Evolutionary conservation across 2,329 filamentous ascomycete species (phyloP).

Genomic region (Metarhizium anisopliae): DNA sequence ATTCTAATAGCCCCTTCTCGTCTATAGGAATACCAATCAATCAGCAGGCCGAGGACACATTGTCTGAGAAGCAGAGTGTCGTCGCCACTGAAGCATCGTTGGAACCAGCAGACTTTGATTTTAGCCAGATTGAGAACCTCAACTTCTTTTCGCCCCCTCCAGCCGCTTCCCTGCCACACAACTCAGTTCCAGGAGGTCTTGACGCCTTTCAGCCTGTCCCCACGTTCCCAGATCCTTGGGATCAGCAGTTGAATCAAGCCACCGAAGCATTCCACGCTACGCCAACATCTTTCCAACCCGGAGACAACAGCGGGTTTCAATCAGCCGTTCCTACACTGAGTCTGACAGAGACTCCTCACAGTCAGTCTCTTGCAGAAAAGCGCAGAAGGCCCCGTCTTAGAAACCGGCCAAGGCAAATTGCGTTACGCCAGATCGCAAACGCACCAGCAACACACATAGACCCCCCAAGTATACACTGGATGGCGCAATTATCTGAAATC

Average conservation of each 20-base stretch:
- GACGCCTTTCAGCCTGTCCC: conserved; percentile 9
- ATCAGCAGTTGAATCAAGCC: conserved; percentile 9
- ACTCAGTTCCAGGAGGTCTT: conserved; percentile 10
- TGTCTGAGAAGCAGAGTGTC: conserved; percentile 16
- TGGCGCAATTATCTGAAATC: conserved; percentile 30
- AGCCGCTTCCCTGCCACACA: conserved; percentile 20
- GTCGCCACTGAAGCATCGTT: conserved; percentile 20
- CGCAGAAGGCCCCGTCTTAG: conserved; percentile 14
- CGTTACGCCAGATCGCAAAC: conserved; percentile 16
- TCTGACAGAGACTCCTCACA: background rate
- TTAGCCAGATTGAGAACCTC: conserved; percentile 23
- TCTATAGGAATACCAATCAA: conserved; percentile 16
- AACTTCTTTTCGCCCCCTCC: conserved; percentile 18
- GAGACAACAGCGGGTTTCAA: background rate
- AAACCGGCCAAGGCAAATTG: conserved; percentile 23
- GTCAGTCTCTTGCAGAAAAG: conserved; percentile 11
- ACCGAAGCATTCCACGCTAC: conserved; percentile 5
- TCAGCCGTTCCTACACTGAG: background rate
- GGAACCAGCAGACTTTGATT: conserved; percentile 24
- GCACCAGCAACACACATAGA: conserved; percentile 12
- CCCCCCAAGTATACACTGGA: conserved; percentile 22
- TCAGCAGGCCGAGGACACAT: conserved; percentile 14
- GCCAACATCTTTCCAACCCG: background rate
- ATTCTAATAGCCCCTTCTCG: background rate
- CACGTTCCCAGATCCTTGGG: conserved; percentile 17